Conservation (phyloP, 768 basidiomycete species). For the Agrocybe chaxingu region DNA sequence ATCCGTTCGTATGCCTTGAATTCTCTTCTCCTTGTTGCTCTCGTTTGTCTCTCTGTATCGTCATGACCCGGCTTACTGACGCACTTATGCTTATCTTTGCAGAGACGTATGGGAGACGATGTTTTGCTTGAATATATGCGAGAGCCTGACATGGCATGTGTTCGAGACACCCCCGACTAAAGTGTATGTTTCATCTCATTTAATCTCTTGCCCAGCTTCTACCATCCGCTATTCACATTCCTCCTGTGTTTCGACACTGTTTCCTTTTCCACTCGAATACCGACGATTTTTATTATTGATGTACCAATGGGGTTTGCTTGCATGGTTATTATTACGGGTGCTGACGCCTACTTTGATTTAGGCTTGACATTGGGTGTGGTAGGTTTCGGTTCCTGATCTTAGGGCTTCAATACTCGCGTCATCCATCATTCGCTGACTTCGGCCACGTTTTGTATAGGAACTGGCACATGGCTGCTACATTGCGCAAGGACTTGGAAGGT, state of each 20-base stretch:
- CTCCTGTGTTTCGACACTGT: neutral
- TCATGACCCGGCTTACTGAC: neutral
- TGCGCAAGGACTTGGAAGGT: constrained; percentile 65
- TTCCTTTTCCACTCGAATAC: neutral
- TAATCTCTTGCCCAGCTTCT: constrained; percentile 4
- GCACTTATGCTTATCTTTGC: constrained; percentile 9
- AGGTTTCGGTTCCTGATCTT: constrained; percentile 18
- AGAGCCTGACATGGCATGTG: constrained; percentile 62
- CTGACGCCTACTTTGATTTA: constrained; percentile 16
- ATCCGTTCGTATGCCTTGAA: neutral
- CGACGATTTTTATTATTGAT: neutral
- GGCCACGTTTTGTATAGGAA: constrained; percentile 35
- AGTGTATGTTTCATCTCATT: constrained; percentile 44
- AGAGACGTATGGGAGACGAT: constrained; percentile 72
- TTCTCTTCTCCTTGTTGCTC: neutral
- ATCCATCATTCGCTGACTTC: neutral
- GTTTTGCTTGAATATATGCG: constrained; percentile 49
- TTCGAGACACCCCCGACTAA: constrained; percentile 56
- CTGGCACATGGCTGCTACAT: constrained; percentile 72
- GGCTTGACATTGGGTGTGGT: constrained; percentile 76
- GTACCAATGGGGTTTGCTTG: neutral
- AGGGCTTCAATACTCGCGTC: too few species aligned
- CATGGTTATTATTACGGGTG: neutral
- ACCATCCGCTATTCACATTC: neutral
- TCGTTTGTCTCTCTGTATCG: neutral